These are phyloP conservation scores for Globisporangium echinulatum DNA, from an alignment of 352 stramenopile species.

Conservation along the genomic window DNA sequence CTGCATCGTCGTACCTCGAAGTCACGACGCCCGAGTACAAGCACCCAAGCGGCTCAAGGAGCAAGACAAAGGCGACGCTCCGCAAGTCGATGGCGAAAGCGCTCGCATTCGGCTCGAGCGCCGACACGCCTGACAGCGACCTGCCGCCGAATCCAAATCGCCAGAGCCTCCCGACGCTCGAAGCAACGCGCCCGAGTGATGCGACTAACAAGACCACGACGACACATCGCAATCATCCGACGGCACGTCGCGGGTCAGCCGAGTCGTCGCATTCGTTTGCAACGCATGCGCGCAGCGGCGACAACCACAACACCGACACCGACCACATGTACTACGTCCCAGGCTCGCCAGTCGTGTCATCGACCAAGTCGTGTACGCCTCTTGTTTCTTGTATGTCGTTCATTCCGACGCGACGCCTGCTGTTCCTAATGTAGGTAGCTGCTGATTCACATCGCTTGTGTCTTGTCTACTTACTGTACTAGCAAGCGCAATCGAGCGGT, in stretches of 20 bases:
- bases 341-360: constrained; percentile 16
- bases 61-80: not conserved
- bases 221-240: not conserved
- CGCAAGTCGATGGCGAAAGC: not conserved
- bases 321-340: constrained; percentile 28
- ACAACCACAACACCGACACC: constrained; percentile 2
- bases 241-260: not conserved
- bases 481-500: constrained; percentile 9
- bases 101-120: too few species aligned
- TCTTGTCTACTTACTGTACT: not conserved
- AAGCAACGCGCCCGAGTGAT: not conserved
- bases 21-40: constrained; percentile 13
- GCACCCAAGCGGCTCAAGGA: constrained; percentile 9
- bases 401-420: too few species aligned
- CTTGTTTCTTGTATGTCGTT: not conserved
- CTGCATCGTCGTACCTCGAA: constrained; percentile 9
- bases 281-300: too few species aligned
- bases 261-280: constrained; percentile 1
- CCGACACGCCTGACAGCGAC: too few species aligned
- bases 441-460: not conserved
- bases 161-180: constrained; percentile 7
- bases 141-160: not conserved
- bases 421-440: not conserved
- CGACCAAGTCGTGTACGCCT: constrained; percentile 13
- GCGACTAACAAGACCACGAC: constrained; percentile 2